Evolutionary conservation across 805 yeast genomes (phyloP), one percentile per base, ranked within the genome.

Genomic region (Wickerhamomyces sydowiorum): DNA sequence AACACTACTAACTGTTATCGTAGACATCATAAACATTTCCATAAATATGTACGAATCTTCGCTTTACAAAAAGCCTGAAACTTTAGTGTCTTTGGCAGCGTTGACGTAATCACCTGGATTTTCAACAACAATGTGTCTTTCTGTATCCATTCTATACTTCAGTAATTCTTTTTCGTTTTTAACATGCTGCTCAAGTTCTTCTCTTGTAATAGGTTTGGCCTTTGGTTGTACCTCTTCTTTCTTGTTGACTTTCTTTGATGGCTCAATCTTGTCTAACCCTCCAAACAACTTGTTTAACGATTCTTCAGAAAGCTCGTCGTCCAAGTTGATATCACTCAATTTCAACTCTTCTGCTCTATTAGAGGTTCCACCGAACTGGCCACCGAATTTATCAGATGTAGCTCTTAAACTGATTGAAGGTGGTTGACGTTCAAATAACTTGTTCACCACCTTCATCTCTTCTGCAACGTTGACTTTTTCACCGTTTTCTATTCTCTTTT

Each of bases 371-470:
- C 36, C n/a, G 25, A 15, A 23, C 27, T 40, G 23, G 17, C 38
- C 47, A 42, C 46, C 40, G 29, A 33, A 37, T 30, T 32, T 32
- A 32, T 32, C 23, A 18, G 35, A 32, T 13, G 35, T 20, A 5
- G 35, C 7, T 18, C 23, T 32, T 20, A 32, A 32, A 17, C 20
- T 20, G 6, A 19, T 12, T 20, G 19, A 19, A 18, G 10, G 10
- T 15, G 35, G 21, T 13, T 30, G 10, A 14, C 57, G 46, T 27
- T 50, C 47, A 44, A 66, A 66, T 40, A 59, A 43, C 46, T 56
- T 63, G 40, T 70, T 61, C 3, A 65, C 66, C 32, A 66, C 42
- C 35, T 54, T 54, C 46, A 73, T 43, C 47, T 75, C 80, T 29
- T 64, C 53, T 9, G 63, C 63, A 1, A 70, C 56, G 45, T 72